phyloP scores from a whole-genome alignment of 768 basidiomycete genomes.

The Pisolithus sp. region DNA sequence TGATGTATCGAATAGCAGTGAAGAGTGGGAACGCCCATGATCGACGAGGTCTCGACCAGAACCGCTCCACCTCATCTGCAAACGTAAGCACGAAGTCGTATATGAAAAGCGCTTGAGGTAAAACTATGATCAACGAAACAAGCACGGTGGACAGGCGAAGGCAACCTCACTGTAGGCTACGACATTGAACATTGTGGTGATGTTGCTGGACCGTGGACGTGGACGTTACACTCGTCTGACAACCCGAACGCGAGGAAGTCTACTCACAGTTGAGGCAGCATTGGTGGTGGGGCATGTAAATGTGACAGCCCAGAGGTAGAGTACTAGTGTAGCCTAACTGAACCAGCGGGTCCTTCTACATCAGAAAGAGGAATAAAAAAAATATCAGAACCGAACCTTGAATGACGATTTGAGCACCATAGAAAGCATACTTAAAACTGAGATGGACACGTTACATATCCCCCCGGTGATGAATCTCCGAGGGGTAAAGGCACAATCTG shows the following conservation, averaged over 20 bases:
- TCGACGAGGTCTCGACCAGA: conserved; percentile 33
- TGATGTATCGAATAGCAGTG: conserved; percentile 36
- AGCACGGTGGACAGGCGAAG: background rate
- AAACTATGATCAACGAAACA: background rate
- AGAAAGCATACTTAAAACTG: background rate
- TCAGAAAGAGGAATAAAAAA: background rate
- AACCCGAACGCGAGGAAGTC: background rate
- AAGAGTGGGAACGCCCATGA: conserved; percentile 34
- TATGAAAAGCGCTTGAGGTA: conserved; percentile 22
- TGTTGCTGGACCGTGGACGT: background rate
- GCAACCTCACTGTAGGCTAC: background rate
- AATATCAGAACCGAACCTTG: background rate
- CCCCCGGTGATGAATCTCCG: too few relatives aligned
- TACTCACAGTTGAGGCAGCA: background rate
- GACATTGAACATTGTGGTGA: background rate
- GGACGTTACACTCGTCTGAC: background rate
- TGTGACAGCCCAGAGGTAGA: background rate
- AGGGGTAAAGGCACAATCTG: too few relatives aligned
- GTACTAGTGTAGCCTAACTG: too few relatives aligned
- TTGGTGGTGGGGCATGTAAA: background rate
- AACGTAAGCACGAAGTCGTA: conserved; percentile 46
- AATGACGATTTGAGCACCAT: background rate
- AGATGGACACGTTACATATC: too few relatives aligned
- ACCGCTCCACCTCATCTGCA: conserved; percentile 33
- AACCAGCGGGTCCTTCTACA: background rate